Evolutionary conservation across 176 grass and related monocot species (phyloP).

Genomic region (Carex littledalei): DNA sequence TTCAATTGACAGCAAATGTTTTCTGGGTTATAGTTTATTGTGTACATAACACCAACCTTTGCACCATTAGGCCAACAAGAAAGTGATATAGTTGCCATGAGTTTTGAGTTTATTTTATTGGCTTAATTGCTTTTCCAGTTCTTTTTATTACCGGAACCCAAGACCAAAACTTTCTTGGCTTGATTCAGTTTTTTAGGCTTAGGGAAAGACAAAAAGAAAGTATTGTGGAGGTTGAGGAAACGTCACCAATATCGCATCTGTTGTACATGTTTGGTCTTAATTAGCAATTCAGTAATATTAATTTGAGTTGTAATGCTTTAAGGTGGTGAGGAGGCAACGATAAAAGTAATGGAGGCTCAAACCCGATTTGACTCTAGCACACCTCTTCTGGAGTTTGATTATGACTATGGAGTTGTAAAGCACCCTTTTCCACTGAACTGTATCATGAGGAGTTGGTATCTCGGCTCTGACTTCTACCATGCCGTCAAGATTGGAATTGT

Average conservation of each 20-base stretch:
- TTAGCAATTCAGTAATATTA: not conserved
- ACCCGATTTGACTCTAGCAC: conserved; percentile 52
- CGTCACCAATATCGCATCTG: not conserved
- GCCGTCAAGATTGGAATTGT: conserved; percentile 97
- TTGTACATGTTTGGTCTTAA: not conserved
- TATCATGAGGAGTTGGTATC: conserved; percentile 88
- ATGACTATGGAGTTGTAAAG: conserved; percentile 83
- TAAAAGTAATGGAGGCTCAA: conserved; percentile 79
- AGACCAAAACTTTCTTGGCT: not conserved
- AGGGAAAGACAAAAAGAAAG: not conserved
- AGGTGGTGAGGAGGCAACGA: conserved; percentile 96
- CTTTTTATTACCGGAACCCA: not conserved
- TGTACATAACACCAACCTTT: not conserved
- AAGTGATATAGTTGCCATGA: not conserved
- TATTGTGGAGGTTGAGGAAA: not conserved
- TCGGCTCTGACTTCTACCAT: conserved; percentile 90
- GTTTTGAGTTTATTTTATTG: not conserved
- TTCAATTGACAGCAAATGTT: not conserved
- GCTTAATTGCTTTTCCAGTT: not conserved
- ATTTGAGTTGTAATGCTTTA: not conserved
- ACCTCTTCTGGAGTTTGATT: conserved; percentile 74
- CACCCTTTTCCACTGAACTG: conserved; percentile 97
- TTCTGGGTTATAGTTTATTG: not conserved
- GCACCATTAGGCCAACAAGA: not conserved
- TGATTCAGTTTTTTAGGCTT: conserved; percentile 2